These are phyloP conservation scores for Solanum neorickii DNA, from an alignment of 257 asterid genomes.

Conservation along the genomic window DNA sequence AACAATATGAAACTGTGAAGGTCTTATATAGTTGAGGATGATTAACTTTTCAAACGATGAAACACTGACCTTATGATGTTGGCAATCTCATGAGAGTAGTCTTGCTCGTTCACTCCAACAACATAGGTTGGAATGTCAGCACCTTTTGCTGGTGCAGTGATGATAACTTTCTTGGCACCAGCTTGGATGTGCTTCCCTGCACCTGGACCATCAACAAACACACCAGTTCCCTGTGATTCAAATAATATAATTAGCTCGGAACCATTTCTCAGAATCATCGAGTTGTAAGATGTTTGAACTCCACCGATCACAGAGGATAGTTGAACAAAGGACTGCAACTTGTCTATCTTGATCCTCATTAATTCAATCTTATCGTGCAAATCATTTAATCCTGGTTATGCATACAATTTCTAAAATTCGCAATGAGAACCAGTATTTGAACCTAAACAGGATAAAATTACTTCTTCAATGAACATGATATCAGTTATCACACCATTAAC, in stretches of 20 bases:
- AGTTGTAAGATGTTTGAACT: background rate
- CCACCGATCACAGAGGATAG: background rate
- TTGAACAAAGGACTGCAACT: background rate
- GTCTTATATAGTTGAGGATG: background rate
- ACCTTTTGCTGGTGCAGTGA: constrained; percentile 96
- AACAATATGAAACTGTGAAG: background rate
- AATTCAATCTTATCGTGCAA: background rate
- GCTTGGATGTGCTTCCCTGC: constrained; percentile 98
- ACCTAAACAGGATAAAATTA: background rate
- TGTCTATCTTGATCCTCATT: background rate
- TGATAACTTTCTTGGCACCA: constrained; percentile 91
- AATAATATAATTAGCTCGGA: background rate
- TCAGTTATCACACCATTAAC: background rate
- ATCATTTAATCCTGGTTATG: background rate
- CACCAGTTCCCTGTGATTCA: constrained; percentile 74
- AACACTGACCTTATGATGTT: constrained; percentile 60
- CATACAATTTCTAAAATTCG: background rate
- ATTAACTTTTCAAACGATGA: background rate
- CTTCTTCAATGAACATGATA: background rate
- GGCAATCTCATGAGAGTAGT: constrained; percentile 62
- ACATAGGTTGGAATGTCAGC: constrained; percentile 93
- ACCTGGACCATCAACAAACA: constrained; percentile 91
- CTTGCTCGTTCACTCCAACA: constrained; percentile 81
- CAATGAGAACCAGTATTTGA: background rate
- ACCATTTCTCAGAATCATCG: background rate